Base-by-base conservation (phyloP, 352 stramenopile species). In the Globisporangium splendens region DNA sequence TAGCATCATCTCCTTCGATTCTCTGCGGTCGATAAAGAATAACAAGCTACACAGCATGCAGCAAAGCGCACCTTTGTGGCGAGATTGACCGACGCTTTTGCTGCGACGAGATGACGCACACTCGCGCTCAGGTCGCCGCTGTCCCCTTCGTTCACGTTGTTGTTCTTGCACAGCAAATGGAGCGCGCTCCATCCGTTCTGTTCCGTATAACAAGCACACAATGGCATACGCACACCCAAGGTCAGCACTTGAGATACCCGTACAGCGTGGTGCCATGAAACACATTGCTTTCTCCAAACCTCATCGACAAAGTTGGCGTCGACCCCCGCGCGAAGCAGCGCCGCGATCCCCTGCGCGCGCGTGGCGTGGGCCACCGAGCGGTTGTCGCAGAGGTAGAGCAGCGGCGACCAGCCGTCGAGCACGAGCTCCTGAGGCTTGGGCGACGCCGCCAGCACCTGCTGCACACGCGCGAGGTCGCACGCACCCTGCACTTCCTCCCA, bases 321-420 rank as follows among this genome's bases (percentile, higher is more conserved):
- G 46, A 83, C 72, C 46, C 78, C 71, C 2, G 48, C 51, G 17
- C 54, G 53, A 1, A 80, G 47, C n/a, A 93, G 59, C 49, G 75
- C 44, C 5, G 65, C 56, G 49, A 95, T 62, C 15, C 63, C 71
- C 33, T 65, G 54, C 21, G 72, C 75, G 17, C 81, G 77, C 10
- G 50, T 52, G 28, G 50, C 50, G 46, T 84, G 67, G 17, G 65
- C 62, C 48, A 86, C 65, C 5, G 60, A 61, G 39, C 76, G 76
- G 52, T 92, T 93, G 41, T 91, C 81, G 38, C 81, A 83, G 21
- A 77, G 52, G 43, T 81, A 95, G 46, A 93, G 85, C 55, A 95
- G 72, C 52, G 81, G 81, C 24, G 81, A 85, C 85, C 85, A 95
- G 39, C 81, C 81, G 51, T 95, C 85, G 39, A 88, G 61, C 62